Evolutionary conservation across 768 basidiomycete genomes (phyloP).

Genomic region (Lactifluus volemus): DNA sequence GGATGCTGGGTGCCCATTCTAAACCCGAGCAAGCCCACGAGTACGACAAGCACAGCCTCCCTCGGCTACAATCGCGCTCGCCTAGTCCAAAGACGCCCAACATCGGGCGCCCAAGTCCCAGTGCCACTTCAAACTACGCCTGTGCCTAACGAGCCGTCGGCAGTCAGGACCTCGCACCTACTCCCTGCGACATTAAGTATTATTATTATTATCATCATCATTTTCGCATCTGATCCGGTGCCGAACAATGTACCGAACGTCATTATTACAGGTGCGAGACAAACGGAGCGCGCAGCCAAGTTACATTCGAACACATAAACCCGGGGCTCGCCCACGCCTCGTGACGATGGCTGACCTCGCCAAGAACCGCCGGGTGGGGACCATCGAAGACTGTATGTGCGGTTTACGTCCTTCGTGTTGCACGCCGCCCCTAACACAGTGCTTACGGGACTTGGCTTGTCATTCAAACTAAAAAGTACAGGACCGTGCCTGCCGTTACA

Average conservation of each 20-base stretch:
- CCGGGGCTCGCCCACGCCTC: not conserved
- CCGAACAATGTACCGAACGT: not conserved
- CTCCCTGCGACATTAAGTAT: no score
- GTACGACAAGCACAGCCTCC: not conserved
- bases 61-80: not conserved
- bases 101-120: not conserved
- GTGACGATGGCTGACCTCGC: not conserved
- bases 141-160: not conserved
- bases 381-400: not conserved
- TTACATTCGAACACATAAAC: not conserved
- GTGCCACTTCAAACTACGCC: not conserved
- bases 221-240: not conserved
- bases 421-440: not conserved
- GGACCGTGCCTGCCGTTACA: not conserved
- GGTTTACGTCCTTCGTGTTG: constrained; percentile 1
- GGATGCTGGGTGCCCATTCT: not conserved
- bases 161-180: not conserved
- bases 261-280: not conserved
- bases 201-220: not conserved
- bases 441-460: not conserved
- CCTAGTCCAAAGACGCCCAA: not conserved
- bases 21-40: not conserved
- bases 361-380: not conserved
- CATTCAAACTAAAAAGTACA: not conserved
- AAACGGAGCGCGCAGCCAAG: constrained; percentile 6